Evolutionary conservation across 2,329 filamentous ascomycete genomes (phyloP).

Genomic region (Aspergillus sp.): DNA sequence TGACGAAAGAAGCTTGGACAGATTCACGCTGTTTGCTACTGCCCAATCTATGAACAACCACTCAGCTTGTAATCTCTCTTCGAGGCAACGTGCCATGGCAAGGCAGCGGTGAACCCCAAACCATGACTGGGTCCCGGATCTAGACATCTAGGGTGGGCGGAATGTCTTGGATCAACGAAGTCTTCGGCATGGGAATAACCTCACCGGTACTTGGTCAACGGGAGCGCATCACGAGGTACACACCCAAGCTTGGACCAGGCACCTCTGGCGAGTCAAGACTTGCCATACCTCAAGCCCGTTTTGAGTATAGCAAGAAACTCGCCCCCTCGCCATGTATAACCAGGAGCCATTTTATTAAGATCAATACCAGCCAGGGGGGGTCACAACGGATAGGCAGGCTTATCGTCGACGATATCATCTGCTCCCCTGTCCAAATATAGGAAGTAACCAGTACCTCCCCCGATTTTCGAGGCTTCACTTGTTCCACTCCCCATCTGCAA

Average conservation of each 20-base stretch:
- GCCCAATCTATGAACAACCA: slow-evolving; percentile 3
- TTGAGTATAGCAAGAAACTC: too few relatives aligned
- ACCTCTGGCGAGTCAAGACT: background rate
- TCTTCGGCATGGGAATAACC: slow-evolving; percentile 11
- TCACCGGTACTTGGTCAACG: slow-evolving; percentile 13
- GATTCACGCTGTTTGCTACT: slow-evolving; percentile 14
- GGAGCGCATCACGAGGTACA: slow-evolving; percentile 15
- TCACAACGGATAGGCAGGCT: background rate
- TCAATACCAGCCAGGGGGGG: too few relatives aligned
- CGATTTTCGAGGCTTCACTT: slow-evolving; percentile 25
- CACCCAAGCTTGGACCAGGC: slow-evolving; percentile 7
- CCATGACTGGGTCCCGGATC: slow-evolving; percentile 8
- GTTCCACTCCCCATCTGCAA: slow-evolving; percentile 27
- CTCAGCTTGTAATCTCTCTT: slow-evolving; percentile 7
- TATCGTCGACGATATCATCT: background rate
- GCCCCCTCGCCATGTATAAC: too few relatives aligned
- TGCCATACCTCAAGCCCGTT: slow-evolving; percentile 12
- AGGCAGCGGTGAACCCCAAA: slow-evolving; percentile 17
- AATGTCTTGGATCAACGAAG: slow-evolving; percentile 18
- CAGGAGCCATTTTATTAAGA: too few relatives aligned
- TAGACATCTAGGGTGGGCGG: slow-evolving; percentile 11
- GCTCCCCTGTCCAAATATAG: background rate
- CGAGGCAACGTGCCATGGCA: slow-evolving; percentile 10
- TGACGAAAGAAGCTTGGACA: slow-evolving; percentile 10
- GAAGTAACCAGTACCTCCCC: slow-evolving; percentile 5